phyloP scores from a whole-genome alignment of 805 yeast species.

The Ogataea neopini region DNA sequence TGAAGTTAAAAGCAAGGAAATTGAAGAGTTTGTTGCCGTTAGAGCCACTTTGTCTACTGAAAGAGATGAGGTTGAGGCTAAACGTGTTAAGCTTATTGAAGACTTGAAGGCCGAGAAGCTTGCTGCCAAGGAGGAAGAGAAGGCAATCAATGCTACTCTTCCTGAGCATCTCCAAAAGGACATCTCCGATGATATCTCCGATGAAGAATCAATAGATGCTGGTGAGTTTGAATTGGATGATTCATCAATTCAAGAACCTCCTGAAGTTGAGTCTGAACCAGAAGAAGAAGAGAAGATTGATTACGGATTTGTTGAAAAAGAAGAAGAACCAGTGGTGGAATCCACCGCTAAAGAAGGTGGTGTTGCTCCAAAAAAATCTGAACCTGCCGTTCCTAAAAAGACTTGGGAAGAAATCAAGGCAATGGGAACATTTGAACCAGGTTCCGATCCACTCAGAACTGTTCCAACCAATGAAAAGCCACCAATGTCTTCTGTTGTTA shows the following conservation, averaged over 20 bases:
- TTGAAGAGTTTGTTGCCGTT: conserved; percentile 33
- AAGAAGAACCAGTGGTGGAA: conserved; percentile 35
- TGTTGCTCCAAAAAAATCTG: conserved; percentile 30
- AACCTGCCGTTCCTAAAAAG: conserved; percentile 26
- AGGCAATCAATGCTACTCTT: conserved; percentile 47
- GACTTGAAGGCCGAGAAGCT: conserved; percentile 40
- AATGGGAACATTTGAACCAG: conserved; percentile 35
- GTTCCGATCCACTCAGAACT: conserved; percentile 34
- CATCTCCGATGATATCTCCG: conserved; percentile 28
- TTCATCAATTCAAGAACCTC: conserved; percentile 26
- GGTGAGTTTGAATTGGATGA: conserved; percentile 32
- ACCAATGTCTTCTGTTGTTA: conserved; percentile 34
- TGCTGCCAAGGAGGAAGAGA: conserved; percentile 43
- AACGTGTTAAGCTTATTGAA: conserved; percentile 39
- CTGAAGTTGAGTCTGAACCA: conserved; percentile 29
- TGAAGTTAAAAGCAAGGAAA: conserved; percentile 31
- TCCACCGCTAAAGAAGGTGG: conserved; percentile 11
- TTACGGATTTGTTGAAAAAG: conserved; percentile 34
- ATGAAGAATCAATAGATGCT: conserved; percentile 32
- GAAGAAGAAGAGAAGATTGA: conserved; percentile 26
- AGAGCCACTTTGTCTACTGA: conserved; percentile 42
- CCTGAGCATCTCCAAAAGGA: conserved; percentile 53
- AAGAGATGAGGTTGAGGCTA: conserved; percentile 41
- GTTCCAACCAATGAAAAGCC: conserved; percentile 43
- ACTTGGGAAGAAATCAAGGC: conserved; percentile 30